These are phyloP conservation scores for Huntiella savannae DNA, from an alignment of 2,329 filamentous ascomycete species.

Conservation along the genomic window DNA sequence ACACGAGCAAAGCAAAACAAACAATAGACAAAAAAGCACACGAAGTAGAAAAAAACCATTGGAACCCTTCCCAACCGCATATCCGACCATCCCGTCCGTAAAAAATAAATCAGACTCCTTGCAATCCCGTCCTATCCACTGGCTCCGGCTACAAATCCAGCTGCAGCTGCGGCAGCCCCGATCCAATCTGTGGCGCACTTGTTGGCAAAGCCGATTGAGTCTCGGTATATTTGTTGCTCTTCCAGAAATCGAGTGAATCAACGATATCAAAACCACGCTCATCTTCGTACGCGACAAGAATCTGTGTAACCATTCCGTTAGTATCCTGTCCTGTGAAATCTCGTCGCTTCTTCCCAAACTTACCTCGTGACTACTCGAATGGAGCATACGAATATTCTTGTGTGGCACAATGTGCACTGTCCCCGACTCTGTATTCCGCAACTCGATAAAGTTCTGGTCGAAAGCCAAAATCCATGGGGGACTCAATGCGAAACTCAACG, in stretches of 20 bases:
- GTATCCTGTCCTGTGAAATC: neutral
- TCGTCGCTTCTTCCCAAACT: constrained; percentile 18
- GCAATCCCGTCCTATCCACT: neutral
- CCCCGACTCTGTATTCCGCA: constrained; percentile 84
- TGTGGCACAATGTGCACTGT: constrained; percentile 91
- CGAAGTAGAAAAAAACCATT: constrained; percentile 2
- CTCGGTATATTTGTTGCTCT: constrained; percentile 37
- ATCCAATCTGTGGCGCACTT: neutral
- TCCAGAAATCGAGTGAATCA: constrained; percentile 94
- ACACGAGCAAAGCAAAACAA: constrained; percentile 3
- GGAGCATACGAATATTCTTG: constrained; percentile 92
- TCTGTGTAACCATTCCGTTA: constrained; percentile 34
- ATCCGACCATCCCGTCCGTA: neutral
- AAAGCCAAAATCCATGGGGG: constrained; percentile 96
- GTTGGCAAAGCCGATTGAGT: constrained; percentile 10
- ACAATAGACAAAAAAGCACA: neutral
- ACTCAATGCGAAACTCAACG: constrained; percentile 79
- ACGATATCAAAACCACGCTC: constrained; percentile 85
- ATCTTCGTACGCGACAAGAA: constrained; percentile 93
- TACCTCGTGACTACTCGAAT: constrained; percentile 92
- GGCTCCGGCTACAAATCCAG: constrained; percentile 7
- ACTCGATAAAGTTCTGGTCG: constrained; percentile 92
- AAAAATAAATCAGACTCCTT: neutral
- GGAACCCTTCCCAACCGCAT: constrained; percentile 3
- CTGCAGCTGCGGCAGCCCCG: constrained; percentile 7